Evolutionary conservation across 2,329 filamentous ascomycete species (phyloP).

Genomic region (Aureobasidium vineae): DNA sequence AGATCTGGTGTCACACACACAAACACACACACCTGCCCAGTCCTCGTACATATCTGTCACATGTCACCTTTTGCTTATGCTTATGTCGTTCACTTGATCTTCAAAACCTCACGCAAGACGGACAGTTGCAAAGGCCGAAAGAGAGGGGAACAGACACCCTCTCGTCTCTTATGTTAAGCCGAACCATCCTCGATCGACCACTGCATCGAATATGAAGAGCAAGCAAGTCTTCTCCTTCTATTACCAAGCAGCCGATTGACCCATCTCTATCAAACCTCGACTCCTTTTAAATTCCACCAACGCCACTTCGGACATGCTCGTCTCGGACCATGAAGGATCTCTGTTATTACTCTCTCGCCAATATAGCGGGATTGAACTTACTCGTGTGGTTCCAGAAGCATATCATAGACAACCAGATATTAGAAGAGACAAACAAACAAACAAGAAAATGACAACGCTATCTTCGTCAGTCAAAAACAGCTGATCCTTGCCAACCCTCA

Average conservation of each 20-base stretch:
- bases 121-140: too few species aligned
- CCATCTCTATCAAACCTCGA: background rate
- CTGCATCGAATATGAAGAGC: background rate
- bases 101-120: too few species aligned
- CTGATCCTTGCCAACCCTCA: background rate
- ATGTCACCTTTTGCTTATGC: slow-evolving; percentile 2
- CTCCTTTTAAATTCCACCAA: background rate
- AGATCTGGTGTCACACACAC: background rate
- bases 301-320: background rate
- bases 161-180: background rate
- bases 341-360: background rate
- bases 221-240: background rate
- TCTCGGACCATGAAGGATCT: background rate
- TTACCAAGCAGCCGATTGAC: background rate
- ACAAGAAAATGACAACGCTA: background rate
- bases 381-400: background rate
- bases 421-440: background rate
- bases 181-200: background rate
- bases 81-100: background rate
- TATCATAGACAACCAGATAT: background rate
- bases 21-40: background rate
- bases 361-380: background rate
- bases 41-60: background rate
- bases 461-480: background rate
- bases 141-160: background rate